Percentiles rank a stretch among this genome's conserved stretches.
These are phyloP conservation scores for Fusarium pseudocircinatum DNA, from an alignment of 2,329 filamentous ascomycete genomes.

Conservation along the genomic window DNA sequence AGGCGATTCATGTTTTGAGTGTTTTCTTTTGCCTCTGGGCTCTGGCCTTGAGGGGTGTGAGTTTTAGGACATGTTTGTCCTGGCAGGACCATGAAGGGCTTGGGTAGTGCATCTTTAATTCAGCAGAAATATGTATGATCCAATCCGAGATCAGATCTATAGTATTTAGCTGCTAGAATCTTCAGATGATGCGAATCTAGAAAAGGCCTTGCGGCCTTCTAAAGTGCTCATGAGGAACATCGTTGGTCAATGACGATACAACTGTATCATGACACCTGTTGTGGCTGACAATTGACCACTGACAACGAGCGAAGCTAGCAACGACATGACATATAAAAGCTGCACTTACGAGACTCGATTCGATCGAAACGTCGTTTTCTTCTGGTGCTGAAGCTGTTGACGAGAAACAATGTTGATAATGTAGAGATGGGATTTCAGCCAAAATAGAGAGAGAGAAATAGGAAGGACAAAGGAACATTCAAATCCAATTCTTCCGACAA, in stretches of 20 bases:
- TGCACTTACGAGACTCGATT: constrained; percentile 27
- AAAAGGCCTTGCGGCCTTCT: background rate
- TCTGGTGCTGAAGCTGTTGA: constrained; percentile 8
- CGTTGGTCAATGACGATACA: constrained; percentile 35
- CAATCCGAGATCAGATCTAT: background rate
- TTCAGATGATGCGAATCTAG: background rate
- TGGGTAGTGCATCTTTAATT: background rate
- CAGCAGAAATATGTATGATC: background rate
- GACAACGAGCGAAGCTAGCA: constrained; percentile 14
- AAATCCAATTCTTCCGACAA: constrained; percentile 37
- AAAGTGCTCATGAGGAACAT: constrained; percentile 1
- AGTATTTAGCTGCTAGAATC: background rate
- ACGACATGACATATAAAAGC: constrained; percentile 6
- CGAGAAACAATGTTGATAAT: constrained; percentile 15
- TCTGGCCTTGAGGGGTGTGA: constrained; percentile 2
- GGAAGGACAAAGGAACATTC: constrained; percentile 20
- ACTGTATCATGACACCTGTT: constrained; percentile 20
- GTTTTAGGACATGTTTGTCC: background rate
- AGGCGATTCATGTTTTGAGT: constrained; percentile 23
- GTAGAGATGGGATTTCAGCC: constrained; percentile 26
- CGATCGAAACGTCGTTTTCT: constrained; percentile 12
- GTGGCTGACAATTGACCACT: constrained; percentile 30
- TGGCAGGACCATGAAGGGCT: background rate
- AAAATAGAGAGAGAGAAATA: constrained; percentile 28
- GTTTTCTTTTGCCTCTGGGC: constrained; percentile 1